phyloP scores from a whole-genome alignment of 176 grass and related monocot species.

The Zoysia japonica region DNA sequence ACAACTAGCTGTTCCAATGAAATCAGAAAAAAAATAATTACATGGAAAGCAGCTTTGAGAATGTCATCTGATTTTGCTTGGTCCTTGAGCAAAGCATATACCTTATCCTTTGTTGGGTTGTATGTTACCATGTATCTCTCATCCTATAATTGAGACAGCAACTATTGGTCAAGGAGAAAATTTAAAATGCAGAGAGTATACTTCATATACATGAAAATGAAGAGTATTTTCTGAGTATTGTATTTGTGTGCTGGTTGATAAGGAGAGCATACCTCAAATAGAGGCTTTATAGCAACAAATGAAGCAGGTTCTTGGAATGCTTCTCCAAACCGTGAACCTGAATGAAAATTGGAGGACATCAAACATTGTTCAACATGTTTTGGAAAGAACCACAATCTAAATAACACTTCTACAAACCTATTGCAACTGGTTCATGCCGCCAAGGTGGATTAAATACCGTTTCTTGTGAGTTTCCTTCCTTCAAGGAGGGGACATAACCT shows the following conservation, averaged over 20 bases:
- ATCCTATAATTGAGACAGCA: constrained; percentile 51
- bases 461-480: constrained; percentile 95
- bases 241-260: neutral
- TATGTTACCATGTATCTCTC: constrained; percentile 98
- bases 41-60: constrained; percentile 96
- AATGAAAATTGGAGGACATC: constrained; percentile 27
- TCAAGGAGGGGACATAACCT: constrained; percentile 87
- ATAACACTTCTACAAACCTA: constrained; percentile 58
- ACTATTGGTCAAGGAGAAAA: constrained; percentile 19
- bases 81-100: constrained; percentile 98
- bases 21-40: constrained; percentile 44
- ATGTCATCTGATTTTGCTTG: constrained; percentile 99
- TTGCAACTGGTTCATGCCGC: constrained; percentile 72
- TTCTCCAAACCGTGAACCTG: constrained; percentile 90
- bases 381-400: neutral
- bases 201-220: constrained; percentile 1
- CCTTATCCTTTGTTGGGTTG: constrained; percentile 97
- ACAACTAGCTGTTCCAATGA: constrained; percentile 6
- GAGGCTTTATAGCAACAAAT: constrained; percentile 68
- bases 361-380: constrained; percentile 2
- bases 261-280: constrained; percentile 80
- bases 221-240: neutral
- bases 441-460: constrained; percentile 95
- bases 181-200: neutral
- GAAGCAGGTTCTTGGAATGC: constrained; percentile 95